Evolutionary conservation across 352 stramenopile species (phyloP).

Genomic region (Achlya hypogyna): DNA sequence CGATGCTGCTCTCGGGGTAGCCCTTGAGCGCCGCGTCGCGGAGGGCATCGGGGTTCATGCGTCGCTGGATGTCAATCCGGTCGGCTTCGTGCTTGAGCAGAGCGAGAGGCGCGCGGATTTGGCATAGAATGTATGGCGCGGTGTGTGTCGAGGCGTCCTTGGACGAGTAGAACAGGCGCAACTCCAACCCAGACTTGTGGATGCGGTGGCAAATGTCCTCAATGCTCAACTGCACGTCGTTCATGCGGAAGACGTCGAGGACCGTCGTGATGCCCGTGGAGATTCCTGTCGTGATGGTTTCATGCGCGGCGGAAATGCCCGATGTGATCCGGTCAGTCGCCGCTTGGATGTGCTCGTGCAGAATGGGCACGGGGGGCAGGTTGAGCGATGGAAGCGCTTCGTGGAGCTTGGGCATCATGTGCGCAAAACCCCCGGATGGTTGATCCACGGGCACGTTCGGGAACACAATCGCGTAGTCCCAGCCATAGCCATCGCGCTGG

Average conservation of each 20-base stretch:
- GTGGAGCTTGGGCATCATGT: background rate
- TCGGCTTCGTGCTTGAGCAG: slow-evolving; percentile 58
- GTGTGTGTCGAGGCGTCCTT: slow-evolving; percentile 29
- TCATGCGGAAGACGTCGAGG: background rate
- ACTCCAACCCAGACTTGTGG: slow-evolving; percentile 42
- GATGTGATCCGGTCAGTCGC: background rate
- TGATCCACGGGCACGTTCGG: slow-evolving; percentile 29
- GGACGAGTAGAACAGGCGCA: slow-evolving; percentile 66
- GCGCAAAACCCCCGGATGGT: too few relatives aligned
- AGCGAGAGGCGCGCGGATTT: slow-evolving; percentile 63
- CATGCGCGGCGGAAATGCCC: background rate
- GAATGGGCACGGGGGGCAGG: background rate
- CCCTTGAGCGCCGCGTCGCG: slow-evolving; percentile 50
- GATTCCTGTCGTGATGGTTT: too few relatives aligned
- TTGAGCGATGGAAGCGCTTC: background rate
- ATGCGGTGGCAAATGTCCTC: slow-evolving; percentile 23
- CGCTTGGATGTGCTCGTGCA: background rate
- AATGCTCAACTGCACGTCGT: background rate
- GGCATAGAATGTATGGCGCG: slow-evolving; percentile 55
- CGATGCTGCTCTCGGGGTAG: slow-evolving; percentile 55
- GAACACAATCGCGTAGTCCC: slow-evolving; percentile 84
- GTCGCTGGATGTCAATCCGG: slow-evolving; percentile 57
- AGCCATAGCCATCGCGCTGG: slow-evolving; percentile 25
- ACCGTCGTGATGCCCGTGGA: background rate
- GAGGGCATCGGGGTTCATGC: slow-evolving; percentile 56